Conservation (phyloP, 371 early-diverging fungal genomes). For the Mucor saturninus region DNA sequence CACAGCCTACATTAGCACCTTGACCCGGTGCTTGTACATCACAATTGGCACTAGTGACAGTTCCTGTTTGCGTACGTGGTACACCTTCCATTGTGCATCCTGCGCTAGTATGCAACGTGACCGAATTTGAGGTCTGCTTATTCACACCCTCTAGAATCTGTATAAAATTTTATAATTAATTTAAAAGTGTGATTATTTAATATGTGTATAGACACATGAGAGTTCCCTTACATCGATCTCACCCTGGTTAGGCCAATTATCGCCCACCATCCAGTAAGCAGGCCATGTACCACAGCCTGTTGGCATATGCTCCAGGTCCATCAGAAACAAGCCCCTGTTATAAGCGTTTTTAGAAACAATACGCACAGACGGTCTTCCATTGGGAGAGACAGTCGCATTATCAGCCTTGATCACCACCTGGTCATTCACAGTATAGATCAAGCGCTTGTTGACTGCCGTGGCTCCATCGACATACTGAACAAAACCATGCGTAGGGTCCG, state of each 20-base stretch:
- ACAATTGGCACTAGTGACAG: conserved; percentile 5
- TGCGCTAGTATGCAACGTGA: conserved; percentile 23
- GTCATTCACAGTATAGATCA: conserved; percentile 17
- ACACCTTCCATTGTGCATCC: conserved; percentile 29
- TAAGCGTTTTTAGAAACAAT: conserved; percentile 20
- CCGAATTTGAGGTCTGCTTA: conserved; percentile 19
- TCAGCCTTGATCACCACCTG: conserved; percentile 24
- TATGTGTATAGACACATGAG: neutral
- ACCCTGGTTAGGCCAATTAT: conserved; percentile 41
- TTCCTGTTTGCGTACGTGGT: conserved; percentile 12
- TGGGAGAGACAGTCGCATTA: conserved; percentile 19
- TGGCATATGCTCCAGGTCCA: conserved; percentile 46
- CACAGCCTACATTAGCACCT: conserved; percentile 35
- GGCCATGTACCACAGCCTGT: conserved; percentile 50
- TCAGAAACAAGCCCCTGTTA: conserved; percentile 31
- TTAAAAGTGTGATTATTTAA: neutral
- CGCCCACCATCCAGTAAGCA: conserved; percentile 44
- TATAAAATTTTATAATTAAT: too few species aligned
- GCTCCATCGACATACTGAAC: conserved; percentile 46
- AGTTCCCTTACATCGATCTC: conserved; percentile 37
- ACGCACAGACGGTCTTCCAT: conserved; percentile 38
- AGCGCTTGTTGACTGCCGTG: conserved; percentile 21
- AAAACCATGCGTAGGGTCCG: conserved; percentile 55
- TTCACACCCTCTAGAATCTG: conserved; percentile 52
- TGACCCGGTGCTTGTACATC: conserved; percentile 25